Base-by-base conservation (phyloP, 2,329 filamentous ascomycete genomes). In the Pestalotiopsis sp. region DNA sequence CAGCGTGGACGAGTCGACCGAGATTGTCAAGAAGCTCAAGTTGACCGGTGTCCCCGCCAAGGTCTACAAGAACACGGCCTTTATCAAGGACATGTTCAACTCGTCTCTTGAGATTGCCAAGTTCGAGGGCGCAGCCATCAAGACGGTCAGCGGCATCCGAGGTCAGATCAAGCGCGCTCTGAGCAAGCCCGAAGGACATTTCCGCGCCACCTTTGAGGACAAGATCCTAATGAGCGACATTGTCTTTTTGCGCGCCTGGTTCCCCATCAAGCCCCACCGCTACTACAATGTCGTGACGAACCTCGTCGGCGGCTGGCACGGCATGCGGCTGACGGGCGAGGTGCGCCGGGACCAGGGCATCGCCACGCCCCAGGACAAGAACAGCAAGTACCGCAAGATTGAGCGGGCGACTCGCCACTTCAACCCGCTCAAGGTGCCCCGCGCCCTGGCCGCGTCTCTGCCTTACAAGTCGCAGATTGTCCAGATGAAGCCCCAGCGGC, bases 11-110 rank as follows among this genome's bases (percentile, higher is more conserved):
- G 95, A 98, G 82, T 93, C 92, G 56, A 95, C 93, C 3, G 96
- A 99, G 79, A 98, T 99, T 73, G 96, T 99, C 80, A 99, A 99
- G 88, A 99, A 99, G 86, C 91, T 99, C 78, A 99, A 99, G 82
- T 89, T 99, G 63, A 98, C 94, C 0, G 96, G 96, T 70, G 87
- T 90, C 62, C 95, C 96, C 1, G 97, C 96, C 87, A 98, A 98
- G 84, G 97, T 98, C 81, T 98, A 97, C 89, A 97, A 97, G 83
- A 99, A 67, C 58, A 67, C 66, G 2, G 66, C 66, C 36, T 67
- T 99, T 79, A 94, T 99, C 83, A 97, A 96, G 81, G 94, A 97
- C 83, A 99, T 99, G 96, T 99, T 99, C 86, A 94, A 90, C 78
- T 91, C 92, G 0, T 87, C 94, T 0, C 90, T 99, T 57, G 96